A percentile compares a stretch with the other conserved stretches of the same genome.
Evolutionary conservation across 768 basidiomycete genomes (phyloP).

Genomic region (Pholiota molesta): DNA sequence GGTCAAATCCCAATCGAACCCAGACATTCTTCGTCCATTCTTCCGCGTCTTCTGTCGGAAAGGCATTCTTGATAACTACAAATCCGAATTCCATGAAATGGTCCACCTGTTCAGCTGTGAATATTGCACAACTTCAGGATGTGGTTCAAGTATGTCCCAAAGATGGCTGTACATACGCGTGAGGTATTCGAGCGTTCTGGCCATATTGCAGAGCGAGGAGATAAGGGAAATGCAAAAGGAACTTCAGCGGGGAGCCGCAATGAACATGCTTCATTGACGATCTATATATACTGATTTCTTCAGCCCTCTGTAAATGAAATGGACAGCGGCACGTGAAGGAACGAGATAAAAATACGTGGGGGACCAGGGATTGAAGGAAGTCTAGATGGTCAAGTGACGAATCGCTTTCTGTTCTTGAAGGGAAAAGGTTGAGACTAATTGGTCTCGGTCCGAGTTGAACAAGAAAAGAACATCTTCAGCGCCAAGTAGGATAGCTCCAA

Average conservation of each 20-base stretch:
- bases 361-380: no score
- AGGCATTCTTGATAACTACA: slow-evolving; percentile 53
- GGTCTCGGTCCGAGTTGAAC: not conserved
- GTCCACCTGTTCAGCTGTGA: slow-evolving; percentile 47
- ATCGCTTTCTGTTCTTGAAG: slow-evolving; percentile 23
- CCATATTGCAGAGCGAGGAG: slow-evolving; percentile 24
- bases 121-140: slow-evolving; percentile 2
- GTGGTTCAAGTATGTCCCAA: not conserved
- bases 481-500: not conserved
- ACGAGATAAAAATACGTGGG: slow-evolving; percentile 1
- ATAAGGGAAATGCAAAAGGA: not conserved
- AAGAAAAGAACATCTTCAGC: not conserved
- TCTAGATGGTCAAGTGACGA: slow-evolving; percentile 24
- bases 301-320: not conserved
- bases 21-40: slow-evolving; percentile 56
- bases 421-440: not conserved
- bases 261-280: not conserved
- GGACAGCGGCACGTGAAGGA: slow-evolving; percentile 9
- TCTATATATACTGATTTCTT: slow-evolving; percentile 1
- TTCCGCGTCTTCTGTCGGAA: slow-evolving; percentile 51
- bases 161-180: slow-evolving; percentile 30
- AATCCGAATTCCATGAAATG: slow-evolving; percentile 62
- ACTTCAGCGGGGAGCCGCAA: not conserved
- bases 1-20: slow-evolving; percentile 53
- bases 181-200: slow-evolving; percentile 39